phyloP scores from a whole-genome alignment of 176 grass and related monocot species.

The sorghum (Sorghum bicolor) region DNA sequence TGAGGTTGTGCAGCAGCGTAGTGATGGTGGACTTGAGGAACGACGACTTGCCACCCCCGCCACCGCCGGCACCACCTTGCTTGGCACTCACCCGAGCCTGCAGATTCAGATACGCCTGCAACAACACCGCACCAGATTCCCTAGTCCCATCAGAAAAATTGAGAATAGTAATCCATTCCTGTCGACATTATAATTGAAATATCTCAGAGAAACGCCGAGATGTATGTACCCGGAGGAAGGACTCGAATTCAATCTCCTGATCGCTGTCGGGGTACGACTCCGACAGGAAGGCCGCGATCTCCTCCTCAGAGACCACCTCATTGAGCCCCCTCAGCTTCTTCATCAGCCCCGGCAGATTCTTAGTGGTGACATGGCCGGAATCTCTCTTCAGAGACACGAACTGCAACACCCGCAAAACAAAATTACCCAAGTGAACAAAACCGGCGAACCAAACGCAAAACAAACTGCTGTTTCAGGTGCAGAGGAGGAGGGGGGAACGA shows the following conservation, averaged over 20 bases:
- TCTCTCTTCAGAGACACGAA: conserved; percentile 70
- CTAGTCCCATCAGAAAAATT: background rate
- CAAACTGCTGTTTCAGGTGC: background rate
- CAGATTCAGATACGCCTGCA: conserved; percentile 81
- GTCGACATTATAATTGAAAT: background rate
- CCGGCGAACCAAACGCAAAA: background rate
- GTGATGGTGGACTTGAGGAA: conserved; percentile 89
- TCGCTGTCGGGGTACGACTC: conserved; percentile 59
- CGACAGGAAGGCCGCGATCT: conserved; percentile 58
- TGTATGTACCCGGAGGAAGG: conserved; percentile 71
- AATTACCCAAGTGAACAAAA: conserved; percentile 14
- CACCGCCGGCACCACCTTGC: conserved; percentile 19
- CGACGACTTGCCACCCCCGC: conserved; percentile 50
- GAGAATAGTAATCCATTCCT: background rate
- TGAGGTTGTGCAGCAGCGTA: conserved; percentile 91
- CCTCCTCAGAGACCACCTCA: conserved; percentile 61
- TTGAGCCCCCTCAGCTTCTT: conserved; percentile 78
- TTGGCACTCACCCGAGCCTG: conserved; percentile 59
- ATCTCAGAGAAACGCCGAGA: background rate
- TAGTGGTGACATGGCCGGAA: conserved; percentile 63
- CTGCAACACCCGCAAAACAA: conserved; percentile 35
- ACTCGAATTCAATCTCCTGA: conserved; percentile 90
- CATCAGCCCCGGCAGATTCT: conserved; percentile 77
- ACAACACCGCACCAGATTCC: background rate
- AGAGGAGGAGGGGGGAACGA: background rate